These are phyloP conservation scores for Cochlearia excelsa DNA, from an alignment of 345 rosid species.

Conservation along the genomic window DNA sequence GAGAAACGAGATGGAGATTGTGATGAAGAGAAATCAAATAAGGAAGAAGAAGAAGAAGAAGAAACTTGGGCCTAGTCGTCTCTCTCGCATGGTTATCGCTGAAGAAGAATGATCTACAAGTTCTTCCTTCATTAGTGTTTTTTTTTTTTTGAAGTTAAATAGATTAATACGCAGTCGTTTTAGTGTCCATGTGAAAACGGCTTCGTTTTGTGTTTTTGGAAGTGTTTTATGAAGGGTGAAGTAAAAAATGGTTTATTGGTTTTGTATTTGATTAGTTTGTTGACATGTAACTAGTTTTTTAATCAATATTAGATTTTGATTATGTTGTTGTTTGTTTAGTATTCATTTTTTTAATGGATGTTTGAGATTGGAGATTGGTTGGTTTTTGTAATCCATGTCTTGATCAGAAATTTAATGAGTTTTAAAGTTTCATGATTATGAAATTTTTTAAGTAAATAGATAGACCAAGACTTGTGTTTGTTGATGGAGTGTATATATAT, in stretches of 20 bases:
- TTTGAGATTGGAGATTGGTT: slow-evolving; percentile 31
- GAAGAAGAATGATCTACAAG: slow-evolving; percentile 27
- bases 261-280: no score
- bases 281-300: no score
- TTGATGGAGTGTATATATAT: no score
- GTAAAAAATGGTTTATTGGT: no score
- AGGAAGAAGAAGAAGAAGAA: slow-evolving; percentile 50
- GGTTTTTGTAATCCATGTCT: slow-evolving; percentile 20
- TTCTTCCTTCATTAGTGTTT: slow-evolving; percentile 11
- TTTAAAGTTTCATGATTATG: background rate
- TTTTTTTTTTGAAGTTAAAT: background rate
- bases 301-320: background rate
- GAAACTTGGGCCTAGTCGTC: slow-evolving; percentile 89
- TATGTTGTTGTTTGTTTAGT: no score
- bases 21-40: slow-evolving; percentile 56
- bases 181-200: no score
- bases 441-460: no score
- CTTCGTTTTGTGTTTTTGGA: no score
- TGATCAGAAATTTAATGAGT: background rate
- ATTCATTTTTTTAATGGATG: background rate
- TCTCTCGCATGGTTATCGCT: slow-evolving; percentile 71
- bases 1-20: slow-evolving; percentile 81
- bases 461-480: no score
- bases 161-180: no score
- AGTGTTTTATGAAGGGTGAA: no score